Percentiles rank a stretch among this genome's conserved stretches.
Evolutionary conservation across 2,329 filamentous ascomycete species (phyloP).

Genomic region (Aureobasidium leucospermi): DNA sequence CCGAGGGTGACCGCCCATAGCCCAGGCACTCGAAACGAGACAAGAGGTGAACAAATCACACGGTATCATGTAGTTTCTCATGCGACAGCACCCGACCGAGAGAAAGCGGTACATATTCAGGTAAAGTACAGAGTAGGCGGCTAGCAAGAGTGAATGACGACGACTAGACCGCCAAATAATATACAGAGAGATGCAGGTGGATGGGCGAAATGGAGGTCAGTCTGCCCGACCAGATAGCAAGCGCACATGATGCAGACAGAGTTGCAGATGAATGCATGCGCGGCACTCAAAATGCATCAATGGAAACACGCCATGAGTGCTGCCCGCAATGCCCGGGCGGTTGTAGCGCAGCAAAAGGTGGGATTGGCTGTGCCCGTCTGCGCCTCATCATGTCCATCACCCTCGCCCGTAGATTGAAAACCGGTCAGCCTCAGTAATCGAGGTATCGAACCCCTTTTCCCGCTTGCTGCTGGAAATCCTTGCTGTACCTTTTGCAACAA

Average conservation of each 20-base stretch:
- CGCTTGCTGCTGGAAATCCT: neutral
- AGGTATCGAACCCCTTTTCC: neutral
- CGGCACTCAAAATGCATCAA: neutral
- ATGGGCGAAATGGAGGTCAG: neutral
- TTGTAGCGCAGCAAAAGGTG: neutral
- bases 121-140: neutral
- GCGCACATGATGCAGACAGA: slow-evolving; percentile 8
- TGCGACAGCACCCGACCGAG: neutral
- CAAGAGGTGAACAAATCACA: neutral
- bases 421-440: neutral
- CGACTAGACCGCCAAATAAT: neutral
- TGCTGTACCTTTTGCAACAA: neutral
- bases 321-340: slow-evolving; percentile 1
- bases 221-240: neutral
- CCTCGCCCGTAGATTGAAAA: neutral
- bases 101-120: neutral
- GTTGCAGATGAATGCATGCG: slow-evolving; percentile 5
- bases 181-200: neutral
- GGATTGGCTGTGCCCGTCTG: slow-evolving; percentile 9
- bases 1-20: neutral
- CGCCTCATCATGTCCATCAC: neutral
- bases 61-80: neutral
- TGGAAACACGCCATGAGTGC: slow-evolving; percentile 6
- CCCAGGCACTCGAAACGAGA: neutral
- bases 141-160: neutral